A percentile compares a stretch with the other conserved stretches of the same genome.
Evolutionary conservation across 2,329 filamentous ascomycete species (phyloP).

Genomic region (Xylogone sp.): DNA sequence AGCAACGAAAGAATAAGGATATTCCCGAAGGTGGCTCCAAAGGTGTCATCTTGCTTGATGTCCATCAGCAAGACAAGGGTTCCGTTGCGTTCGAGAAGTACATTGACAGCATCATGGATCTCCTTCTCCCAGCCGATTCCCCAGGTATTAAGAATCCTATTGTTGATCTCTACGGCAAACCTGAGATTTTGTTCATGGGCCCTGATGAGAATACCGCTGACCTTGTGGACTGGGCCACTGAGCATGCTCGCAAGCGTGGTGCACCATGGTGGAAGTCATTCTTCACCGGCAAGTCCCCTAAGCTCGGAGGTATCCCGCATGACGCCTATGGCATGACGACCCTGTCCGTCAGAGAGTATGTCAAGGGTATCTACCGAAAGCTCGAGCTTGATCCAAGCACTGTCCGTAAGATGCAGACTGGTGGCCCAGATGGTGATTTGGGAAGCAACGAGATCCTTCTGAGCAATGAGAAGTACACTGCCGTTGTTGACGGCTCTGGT

Average conservation of each 20-base stretch:
- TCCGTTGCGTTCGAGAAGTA: slow-evolving; percentile 97
- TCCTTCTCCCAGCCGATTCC: slow-evolving; percentile 82
- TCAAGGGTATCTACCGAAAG: slow-evolving; percentile 96
- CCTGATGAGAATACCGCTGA: slow-evolving; percentile 98
- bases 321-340: slow-evolving; percentile 98
- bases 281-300: slow-evolving; percentile 98
- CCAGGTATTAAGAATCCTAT: slow-evolving; percentile 99
- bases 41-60: slow-evolving; percentile 92
- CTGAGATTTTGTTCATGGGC: slow-evolving; percentile 98
- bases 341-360: slow-evolving; percentile 90
- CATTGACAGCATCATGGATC: slow-evolving; percentile 96
- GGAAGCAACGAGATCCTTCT: slow-evolving; percentile 97
- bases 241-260: slow-evolving; percentile 81
- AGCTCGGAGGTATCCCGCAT: slow-evolving; percentile 93
- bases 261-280: slow-evolving; percentile 99
- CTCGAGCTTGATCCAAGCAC: slow-evolving; percentile 80
- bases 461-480: slow-evolving; percentile 91
- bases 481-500: slow-evolving; percentile 93
- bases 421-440: slow-evolving; percentile 92
- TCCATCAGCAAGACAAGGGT: slow-evolving; percentile 89
- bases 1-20: slow-evolving; percentile 99
- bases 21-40: slow-evolving; percentile 98
- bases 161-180: slow-evolving; percentile 88
- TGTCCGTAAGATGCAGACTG: slow-evolving; percentile 94
- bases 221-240: slow-evolving; percentile 97